Evolutionary conservation across 2,329 filamentous ascomycete species (phyloP), one percentile per base, ranked within the genome.

Genomic region (Pyricularia sp.): DNA sequence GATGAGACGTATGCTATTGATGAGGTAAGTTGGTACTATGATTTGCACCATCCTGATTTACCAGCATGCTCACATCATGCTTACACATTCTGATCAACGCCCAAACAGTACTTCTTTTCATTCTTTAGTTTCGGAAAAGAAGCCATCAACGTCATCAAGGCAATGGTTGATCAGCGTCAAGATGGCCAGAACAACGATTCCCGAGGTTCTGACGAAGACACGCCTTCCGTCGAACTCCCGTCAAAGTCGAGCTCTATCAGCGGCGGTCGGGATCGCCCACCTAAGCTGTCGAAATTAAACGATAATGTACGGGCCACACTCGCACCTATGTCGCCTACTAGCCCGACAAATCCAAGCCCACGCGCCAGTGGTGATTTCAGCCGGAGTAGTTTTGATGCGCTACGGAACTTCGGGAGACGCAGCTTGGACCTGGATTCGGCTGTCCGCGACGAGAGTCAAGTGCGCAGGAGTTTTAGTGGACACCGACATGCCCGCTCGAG

Each of bases 1-100:
- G 92, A 95, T 72, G 94, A 97, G 78, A 96, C 93, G 0, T 98
- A 92, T 79, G 94, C 94, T 2, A 92, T 98, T 72, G 95, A 99
- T 74, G 95, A 99, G 84, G 92, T 92, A 81, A 72, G 81, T 76
- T 65, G 17, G 20, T 70, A 4, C 9, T 3, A 3, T 28, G 4
- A 20, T 64, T 71, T 55, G 6, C 2, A 23, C 30, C 64, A 30
- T 23, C 10, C 64, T 11, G 10, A 17, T 33, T 2, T 36, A 7
- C 36, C 28, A 4, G n/a, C n/a, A 61, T 12, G 11, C 5, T 28
- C 17, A 23, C 20, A 9, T 11, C 55, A 25, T 3, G 23, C 58
- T 66, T 26, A 66, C 33, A 36, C 1, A 10, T 26, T n/a, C 33
- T 20, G 3, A 25, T 12, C 28, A 66, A 36, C 33, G 17, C 17